phyloP scores from a whole-genome alignment of 768 basidiomycete genomes.

The Clitopilus hobsonii region DNA sequence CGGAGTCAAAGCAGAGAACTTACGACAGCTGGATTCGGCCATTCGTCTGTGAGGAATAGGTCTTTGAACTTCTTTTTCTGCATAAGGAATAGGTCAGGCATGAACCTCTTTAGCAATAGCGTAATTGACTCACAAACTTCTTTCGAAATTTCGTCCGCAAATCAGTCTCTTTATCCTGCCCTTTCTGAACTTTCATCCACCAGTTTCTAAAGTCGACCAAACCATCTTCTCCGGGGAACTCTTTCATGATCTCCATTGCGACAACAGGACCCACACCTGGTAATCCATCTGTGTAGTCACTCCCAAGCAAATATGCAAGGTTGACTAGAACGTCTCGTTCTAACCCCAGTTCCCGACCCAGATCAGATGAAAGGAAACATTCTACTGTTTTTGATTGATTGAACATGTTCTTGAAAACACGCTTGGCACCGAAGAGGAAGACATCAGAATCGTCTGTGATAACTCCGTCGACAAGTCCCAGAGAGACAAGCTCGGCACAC shows the following conservation, averaged over 20 bases:
- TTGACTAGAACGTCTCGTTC: constrained; percentile 82
- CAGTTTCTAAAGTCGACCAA: constrained; percentile 86
- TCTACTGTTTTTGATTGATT: constrained; percentile 99
- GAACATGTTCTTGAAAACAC: constrained; percentile 99
- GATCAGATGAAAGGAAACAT: constrained; percentile 82
- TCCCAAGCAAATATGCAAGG: constrained; percentile 91
- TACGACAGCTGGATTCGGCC: constrained; percentile 93
- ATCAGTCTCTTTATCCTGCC: constrained; percentile 75
- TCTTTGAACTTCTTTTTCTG: constrained; percentile 90
- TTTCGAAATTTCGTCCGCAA: constrained; percentile 73
- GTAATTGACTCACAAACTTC: constrained; percentile 56
- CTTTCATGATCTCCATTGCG: constrained; percentile 91
- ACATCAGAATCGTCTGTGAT: constrained; percentile 99
- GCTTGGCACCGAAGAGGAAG: constrained; percentile 91
- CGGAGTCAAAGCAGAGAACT: too few relatives aligned
- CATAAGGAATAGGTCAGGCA: constrained; percentile 5
- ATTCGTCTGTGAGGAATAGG: constrained; percentile 74
- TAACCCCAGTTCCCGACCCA: constrained; percentile 82
- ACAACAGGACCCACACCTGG: constrained; percentile 92
- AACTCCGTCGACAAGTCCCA: constrained; percentile 91
- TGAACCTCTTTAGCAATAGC: background rate
- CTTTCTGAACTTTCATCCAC: constrained; percentile 92
- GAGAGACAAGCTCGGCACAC: constrained; percentile 84
- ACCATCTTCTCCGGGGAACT: constrained; percentile 85
- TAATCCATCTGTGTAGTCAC: constrained; percentile 93